Base-by-base conservation (phyloP, 257 asterid genomes). In the Apocynum venetum region DNA sequence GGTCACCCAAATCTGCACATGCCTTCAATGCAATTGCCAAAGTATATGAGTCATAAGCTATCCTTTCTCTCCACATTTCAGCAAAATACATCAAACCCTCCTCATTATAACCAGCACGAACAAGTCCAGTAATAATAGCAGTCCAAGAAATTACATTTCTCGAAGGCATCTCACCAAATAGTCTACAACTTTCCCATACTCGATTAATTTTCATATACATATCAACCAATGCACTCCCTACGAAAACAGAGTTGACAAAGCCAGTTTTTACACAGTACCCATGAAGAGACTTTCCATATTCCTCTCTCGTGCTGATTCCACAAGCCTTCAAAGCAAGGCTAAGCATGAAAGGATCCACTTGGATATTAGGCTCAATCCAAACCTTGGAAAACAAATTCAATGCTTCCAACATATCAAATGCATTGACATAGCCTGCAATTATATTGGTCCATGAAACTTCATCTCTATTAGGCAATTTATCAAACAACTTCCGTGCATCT, bases 21-120 rank as follows among this genome's bases (percentile, higher is more conserved):
- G 97, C 96, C 82, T 92, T 94, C 82, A 94, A 80, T 31, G 93
- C 97, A 82, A 92, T 92, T 46, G 97, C 92, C 80, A 86, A 90
- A 12, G 96, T 88, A 79, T 87, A 90, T 2, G 98, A 84, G 80
- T 94, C 97, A 69, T 86, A 85, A 1, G 85, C 89, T 38, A 92
- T 85, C 36, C 91, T 90, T 8, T 89, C 93, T 66, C 83, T 79
- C 95, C 91, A 89, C 98, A 94, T 92, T 15, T 84, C 83, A 36
- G 90, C 72, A 70, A 92, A 94, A 83, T 87, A 88, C 19, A 80
- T 48, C 76, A 94, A 77, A 20, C 92, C 98, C 79, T 87, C 86
- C 64, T 60, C 82, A 79, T 81, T 82, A 67, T 78, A 82, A 73
- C 96, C 94, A 1, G 90, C 82, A 25, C 91, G 97, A 82, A 92